A percentile compares a stretch with the other conserved stretches of the same genome.
Conservation (phyloP, 495 filamentous ascomycete genomes). For the Podospora comata region DNA sequence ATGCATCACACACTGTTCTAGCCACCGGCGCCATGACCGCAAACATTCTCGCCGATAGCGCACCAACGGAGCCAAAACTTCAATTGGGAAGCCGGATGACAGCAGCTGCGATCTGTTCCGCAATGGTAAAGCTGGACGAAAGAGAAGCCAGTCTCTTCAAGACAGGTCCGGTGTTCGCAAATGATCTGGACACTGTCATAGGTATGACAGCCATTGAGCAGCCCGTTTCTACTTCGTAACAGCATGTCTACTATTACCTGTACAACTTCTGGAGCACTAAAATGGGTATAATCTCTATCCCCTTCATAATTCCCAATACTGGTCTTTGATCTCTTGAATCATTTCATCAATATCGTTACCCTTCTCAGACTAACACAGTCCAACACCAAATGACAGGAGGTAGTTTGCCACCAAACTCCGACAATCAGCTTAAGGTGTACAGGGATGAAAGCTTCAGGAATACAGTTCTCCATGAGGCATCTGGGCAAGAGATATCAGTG, state of each 20-base stretch:
- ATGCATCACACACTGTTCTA: slow-evolving; percentile 50
- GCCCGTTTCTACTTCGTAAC: no score
- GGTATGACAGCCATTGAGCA: background rate
- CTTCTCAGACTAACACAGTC: no score
- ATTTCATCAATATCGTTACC: no score
- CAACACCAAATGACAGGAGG: background rate
- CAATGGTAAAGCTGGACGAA: background rate
- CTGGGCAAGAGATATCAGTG: slow-evolving; percentile 40
- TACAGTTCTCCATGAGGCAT: slow-evolving; percentile 33
- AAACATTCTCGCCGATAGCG: slow-evolving; percentile 54
- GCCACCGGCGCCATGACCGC: slow-evolving; percentile 59
- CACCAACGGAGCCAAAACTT: slow-evolving; percentile 33
- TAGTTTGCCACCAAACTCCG: slow-evolving; percentile 24
- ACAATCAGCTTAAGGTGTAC: slow-evolving; percentile 41
- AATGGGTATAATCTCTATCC: no score
- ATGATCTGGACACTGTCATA: background rate
- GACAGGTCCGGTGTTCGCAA: no score
- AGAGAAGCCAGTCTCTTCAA: no score
- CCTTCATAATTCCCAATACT: no score
- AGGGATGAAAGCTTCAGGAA: slow-evolving; percentile 53
- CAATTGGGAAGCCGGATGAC: slow-evolving; percentile 51
- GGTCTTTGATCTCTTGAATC: no score
- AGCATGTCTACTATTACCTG: background rate
- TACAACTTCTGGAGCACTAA: no score
- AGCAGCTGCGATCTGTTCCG: slow-evolving; percentile 38